Evolutionary conservation across 2,329 filamentous ascomycete genomes (phyloP), one percentile per base, ranked within the genome.

Genomic region (Aspergillus versicolor): DNA sequence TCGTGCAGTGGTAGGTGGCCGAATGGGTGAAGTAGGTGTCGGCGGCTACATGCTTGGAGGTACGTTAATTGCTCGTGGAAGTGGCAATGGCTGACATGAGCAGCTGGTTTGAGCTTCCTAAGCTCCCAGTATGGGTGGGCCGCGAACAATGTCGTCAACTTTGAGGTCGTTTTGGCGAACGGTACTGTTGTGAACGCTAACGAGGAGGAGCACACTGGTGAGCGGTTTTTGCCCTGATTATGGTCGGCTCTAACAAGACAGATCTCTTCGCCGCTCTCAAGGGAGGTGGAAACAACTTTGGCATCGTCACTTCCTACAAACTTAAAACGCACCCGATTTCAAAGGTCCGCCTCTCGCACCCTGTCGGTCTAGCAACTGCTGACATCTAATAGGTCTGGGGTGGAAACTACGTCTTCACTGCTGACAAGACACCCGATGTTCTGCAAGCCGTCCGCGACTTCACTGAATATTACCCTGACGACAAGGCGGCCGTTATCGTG

Each of bases 401-500:
- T 49, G 79, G 79, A n/a, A 76, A 76, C 64, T 71, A 76, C 30
- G 61, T 80, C 45, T 79, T 74, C 63, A 67, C 60, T 45, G 62
- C 62, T 46, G 71, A 70, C 63, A 67, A 72, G 63, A 74, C 76
- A 5, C 65, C 72, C 5, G 64, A 73, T 46, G 43, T 74, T 5
- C 60, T 73, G 4, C 57, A 64, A 12, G 73, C 71, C 2, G 56
- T 74, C 17, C 67, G 70, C 15, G 68, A 73, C 48, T 75, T 75
- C 49, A 67, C 65, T 6, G 70, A 72, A 44, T 63, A 86, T 68
- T 83, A 84, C 65, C 72, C 77, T 0, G 84, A 88, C 62, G 76
- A 81, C 58, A 86, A 85, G 67, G 85, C 84, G 1, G 83, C 79
- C 12, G 79, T 88, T 45, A 87, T 87, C 60, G 69, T 82, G 46